These are phyloP conservation scores for Madurella mycetomatis DNA, from an alignment of 2,329 filamentous ascomycete genomes.

Conservation along the genomic window DNA sequence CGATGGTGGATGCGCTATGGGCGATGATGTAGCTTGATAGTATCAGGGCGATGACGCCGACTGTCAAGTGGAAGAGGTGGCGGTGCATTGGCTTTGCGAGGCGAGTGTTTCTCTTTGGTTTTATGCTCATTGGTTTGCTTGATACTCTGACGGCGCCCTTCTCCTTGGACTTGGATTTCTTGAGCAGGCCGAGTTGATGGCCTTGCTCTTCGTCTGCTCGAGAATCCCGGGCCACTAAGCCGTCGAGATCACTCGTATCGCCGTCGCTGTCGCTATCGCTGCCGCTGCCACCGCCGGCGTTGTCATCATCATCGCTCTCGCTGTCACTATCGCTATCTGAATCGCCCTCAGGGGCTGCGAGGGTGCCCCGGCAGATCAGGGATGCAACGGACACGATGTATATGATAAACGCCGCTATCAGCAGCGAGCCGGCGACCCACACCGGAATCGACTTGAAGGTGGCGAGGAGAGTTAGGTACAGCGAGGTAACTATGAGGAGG, in stretches of 20 bases:
- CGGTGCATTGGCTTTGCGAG: conserved; percentile 15
- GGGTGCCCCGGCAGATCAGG: conserved; percentile 41
- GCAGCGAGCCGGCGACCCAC: conserved; percentile 33
- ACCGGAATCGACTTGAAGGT: conserved; percentile 32
- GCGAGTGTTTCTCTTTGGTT: too few relatives aligned
- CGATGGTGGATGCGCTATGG: conserved; percentile 39
- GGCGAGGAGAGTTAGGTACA: conserved; percentile 33
- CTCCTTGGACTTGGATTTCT: too few relatives aligned
- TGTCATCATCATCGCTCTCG: conserved; percentile 8
- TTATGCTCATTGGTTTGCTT: too few relatives aligned
- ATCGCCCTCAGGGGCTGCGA: conserved; percentile 39
- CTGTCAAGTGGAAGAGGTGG: conserved; percentile 33
- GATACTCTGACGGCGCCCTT: too few relatives aligned
- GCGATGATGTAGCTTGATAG: conserved; percentile 47
- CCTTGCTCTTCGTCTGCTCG: too few relatives aligned
- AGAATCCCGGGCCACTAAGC: too few relatives aligned
- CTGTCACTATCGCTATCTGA: conserved; percentile 33
- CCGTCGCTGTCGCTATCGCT: conserved; percentile 9
- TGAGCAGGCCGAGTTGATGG: too few relatives aligned
- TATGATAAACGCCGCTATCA: conserved; percentile 40
- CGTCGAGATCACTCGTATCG: too few relatives aligned
- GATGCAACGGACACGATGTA: conserved; percentile 43
- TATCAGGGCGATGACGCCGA: conserved; percentile 41
- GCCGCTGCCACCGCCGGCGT: not conserved
- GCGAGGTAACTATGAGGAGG: conserved; percentile 39